Conservation (phyloP, 768 basidiomycete species). For the Boletus sensibilis region DNA sequence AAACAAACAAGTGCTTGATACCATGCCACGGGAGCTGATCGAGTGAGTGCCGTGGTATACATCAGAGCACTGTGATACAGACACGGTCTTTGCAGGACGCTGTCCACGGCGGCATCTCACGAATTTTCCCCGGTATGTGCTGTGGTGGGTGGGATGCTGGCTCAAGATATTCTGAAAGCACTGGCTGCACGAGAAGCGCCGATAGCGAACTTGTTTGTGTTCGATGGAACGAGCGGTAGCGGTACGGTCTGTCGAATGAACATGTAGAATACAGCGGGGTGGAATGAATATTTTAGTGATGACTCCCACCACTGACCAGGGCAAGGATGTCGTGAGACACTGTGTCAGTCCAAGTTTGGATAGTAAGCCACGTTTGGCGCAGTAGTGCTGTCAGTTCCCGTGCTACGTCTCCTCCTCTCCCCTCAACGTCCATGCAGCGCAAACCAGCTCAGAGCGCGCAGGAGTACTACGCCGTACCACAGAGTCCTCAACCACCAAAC, state of each 20-base stretch:
- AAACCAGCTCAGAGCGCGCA: constrained; percentile 46
- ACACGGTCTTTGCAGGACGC: constrained; percentile 47
- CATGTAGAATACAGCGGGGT: constrained; percentile 32
- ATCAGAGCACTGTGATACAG: not conserved
- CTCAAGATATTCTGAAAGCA: constrained; percentile 91
- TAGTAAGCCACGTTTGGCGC: constrained; percentile 21
- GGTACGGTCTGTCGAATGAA: constrained; percentile 63
- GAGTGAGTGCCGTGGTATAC: constrained; percentile 43
- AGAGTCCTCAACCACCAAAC: constrained; percentile 49
- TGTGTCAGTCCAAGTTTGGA: constrained; percentile 22
- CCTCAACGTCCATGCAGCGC: constrained; percentile 37
- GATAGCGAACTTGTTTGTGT: constrained; percentile 87
- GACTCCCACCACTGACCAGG: not conserved
- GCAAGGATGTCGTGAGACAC: constrained; percentile 14
- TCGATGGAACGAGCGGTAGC: constrained; percentile 79
- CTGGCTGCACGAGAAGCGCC: constrained; percentile 89
- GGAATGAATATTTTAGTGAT: not conserved
- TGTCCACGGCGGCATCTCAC: constrained; percentile 66
- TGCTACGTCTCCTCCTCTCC: constrained; percentile 6
- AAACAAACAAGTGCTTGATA: constrained; percentile 61
- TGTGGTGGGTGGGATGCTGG: constrained; percentile 91
- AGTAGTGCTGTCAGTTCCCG: constrained; percentile 11
- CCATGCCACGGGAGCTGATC: constrained; percentile 57
- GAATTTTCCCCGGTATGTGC: constrained; percentile 95
- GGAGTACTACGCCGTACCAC: constrained; percentile 67